Evolutionary conservation across 2,329 filamentous ascomycete genomes (phyloP), one percentile per base, ranked within the genome.

Genomic region (Epichloe hybrida): DNA sequence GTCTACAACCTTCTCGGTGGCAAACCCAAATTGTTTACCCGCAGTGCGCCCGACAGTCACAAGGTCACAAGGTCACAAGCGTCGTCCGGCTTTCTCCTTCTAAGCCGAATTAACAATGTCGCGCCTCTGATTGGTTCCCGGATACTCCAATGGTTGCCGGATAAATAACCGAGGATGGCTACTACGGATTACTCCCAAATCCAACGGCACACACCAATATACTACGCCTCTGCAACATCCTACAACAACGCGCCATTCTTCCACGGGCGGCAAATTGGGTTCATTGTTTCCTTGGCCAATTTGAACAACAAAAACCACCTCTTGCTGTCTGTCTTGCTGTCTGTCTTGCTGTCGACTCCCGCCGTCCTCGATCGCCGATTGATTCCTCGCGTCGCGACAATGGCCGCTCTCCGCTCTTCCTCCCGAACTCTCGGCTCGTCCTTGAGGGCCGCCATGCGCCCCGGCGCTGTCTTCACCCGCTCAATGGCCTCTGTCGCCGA

Each of bases 331-430:
- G 13, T 38, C 20, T 39, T 11, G 1, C 13, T 42, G 5, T 23
- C 17, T 35, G 13, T 38, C 20, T 39, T 11, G 1, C 13, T 42
- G 5, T 23, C 17, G 23, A 39, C 23, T 20, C 31, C 17, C 8
- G 17, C 42, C 39, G 3, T 8, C 13, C 20, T 35, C 40, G 17
- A 34, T 20, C 7, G 11, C 20, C 47, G 5, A n/a, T 2, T 21
- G 15, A 7, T 31, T 23, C 17, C 15, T 50, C 42, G 34, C 56
- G 50, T 56, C 52, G 57, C 61, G 58, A 69, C 62, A 64, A 81
- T 81, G 78, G 75, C 78, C 62, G 71, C 77, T 72, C 77, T 81
- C 67, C 78, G 78, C 72, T 77, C 75, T 60, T 70, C 76, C 52
- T 64, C 71, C 56, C 73, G 76, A 63, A 63, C 79, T 53, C 60